Evolutionary conservation across 1,284 basidiomycete genomes (phyloP), one percentile per base, ranked within the genome.

Genomic region (Heterobasidion occidentale): DNA sequence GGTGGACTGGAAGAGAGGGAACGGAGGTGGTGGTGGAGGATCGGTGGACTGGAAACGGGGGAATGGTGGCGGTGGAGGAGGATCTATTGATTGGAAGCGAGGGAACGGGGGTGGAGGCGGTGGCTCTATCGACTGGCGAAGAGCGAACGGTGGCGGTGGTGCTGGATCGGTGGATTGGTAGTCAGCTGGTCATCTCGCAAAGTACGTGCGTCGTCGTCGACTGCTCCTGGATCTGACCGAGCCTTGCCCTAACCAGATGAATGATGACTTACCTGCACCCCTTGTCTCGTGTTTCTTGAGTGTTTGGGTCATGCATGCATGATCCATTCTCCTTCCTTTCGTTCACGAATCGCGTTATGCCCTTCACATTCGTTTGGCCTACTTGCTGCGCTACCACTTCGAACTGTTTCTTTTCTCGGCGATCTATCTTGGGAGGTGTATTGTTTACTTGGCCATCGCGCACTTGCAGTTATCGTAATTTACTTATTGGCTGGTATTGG

Each of bases 1-100:
- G 38, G n/a, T 42, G 11, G 38, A 42, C 38, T 42, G 38, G 38
- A 42, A 42, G 38, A 11, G 38, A n/a, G n/a, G 11, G 12, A 42
- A 42, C n/a, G 54, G 47, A 12, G 48, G 47, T 27, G 54, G 54
- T 15, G 47, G 47, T n/a, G 36, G 34, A 8, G 33, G 19, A 15
- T n/a, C 15, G 19, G 36, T 48, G 19, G 54, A 55, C 54, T 55
- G 54, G 54, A 42, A 38, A 34, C 36, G 48, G 20, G 46, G 20
- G 2, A n/a, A 35, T 15, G 49, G 15, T 17, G 50, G 44, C 46
- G 47, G 51, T 36, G 33, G 45, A n/a, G n/a, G 42, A 42, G 38
- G 38, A n/a, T 27, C 27, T 27, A 27, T 27, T 6, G 27, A 27
- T 27, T 27, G 27, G 27, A 27, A 27, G 47, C 45, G 54, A 17